phyloP scores from a whole-genome alignment of 257 asterid genomes.

The Capsicum baccatum region DNA sequence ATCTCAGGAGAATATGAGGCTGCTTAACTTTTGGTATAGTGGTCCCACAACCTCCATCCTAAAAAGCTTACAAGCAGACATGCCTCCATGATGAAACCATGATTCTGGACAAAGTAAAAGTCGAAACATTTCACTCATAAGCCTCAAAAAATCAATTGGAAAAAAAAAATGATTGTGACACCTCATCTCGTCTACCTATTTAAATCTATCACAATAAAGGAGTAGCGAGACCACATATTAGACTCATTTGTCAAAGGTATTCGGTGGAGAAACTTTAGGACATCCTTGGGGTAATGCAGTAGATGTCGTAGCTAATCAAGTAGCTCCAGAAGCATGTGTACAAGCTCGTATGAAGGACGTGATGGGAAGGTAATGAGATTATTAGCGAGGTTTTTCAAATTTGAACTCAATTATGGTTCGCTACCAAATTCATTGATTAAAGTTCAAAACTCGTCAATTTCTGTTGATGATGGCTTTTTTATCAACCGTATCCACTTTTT shows the following conservation, averaged over 20 bases:
- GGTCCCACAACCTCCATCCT: conserved; percentile 3
- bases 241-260: background rate
- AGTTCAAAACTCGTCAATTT: background rate
- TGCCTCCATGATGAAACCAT: background rate
- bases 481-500: background rate
- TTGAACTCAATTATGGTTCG: background rate
- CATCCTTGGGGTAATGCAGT: background rate
- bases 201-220: background rate
- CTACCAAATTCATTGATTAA: background rate
- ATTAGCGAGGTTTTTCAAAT: background rate
- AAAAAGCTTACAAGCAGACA: background rate
- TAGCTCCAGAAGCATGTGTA: background rate
- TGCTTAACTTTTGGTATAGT: background rate
- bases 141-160: background rate
- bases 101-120: background rate
- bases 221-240: background rate
- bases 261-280: background rate
- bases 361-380: background rate
- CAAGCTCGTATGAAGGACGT: background rate
- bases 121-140: background rate
- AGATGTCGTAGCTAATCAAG: background rate
- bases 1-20: conserved; percentile 3
- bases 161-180: conserved; percentile 11
- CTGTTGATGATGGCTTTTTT: background rate
- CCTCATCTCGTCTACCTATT: background rate